Percentiles rank a stretch among this genome's conserved stretches.
These are phyloP conservation scores for Leptodontidium sp. DNA, from an alignment of 2,329 filamentous ascomycete species.

Conservation along the genomic window DNA sequence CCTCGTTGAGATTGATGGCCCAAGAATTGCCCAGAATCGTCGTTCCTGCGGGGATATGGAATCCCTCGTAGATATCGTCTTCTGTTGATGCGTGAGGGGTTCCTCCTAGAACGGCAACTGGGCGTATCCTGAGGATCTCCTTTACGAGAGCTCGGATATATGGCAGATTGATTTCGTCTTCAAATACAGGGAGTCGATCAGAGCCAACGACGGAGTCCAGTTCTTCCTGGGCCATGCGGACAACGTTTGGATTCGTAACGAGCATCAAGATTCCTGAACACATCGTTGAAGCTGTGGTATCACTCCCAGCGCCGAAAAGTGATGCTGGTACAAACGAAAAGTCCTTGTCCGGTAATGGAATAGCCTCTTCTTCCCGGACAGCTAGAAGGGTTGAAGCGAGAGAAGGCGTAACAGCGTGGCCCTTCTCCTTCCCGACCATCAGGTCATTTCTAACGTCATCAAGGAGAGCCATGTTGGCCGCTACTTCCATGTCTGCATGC, in stretches of 20 bases:
- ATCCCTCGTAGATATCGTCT: constrained; percentile 49
- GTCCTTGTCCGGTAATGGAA: constrained; percentile 42
- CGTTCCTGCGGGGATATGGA: constrained; percentile 51
- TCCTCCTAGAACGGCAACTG: constrained; percentile 56
- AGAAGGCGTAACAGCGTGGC: constrained; percentile 45
- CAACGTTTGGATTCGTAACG: constrained; percentile 49
- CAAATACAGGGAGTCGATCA: constrained; percentile 49
- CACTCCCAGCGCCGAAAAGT: constrained; percentile 50
- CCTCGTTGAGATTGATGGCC: constrained; percentile 50
- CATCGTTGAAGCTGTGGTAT: constrained; percentile 49
- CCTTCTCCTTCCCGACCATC: constrained; percentile 38
- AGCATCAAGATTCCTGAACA: constrained; percentile 49
- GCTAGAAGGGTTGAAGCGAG: constrained; percentile 45
- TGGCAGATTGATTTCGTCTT: constrained; percentile 51
- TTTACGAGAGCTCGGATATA: constrained; percentile 55
- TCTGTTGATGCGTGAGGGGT: constrained; percentile 53
- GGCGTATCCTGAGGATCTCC: constrained; percentile 57
- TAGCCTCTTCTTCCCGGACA: constrained; percentile 38
- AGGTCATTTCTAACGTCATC: constrained; percentile 46
- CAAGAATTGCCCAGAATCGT: constrained; percentile 51
- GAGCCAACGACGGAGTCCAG: constrained; percentile 52
- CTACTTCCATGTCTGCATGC: constrained; percentile 36
- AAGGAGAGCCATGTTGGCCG: constrained; percentile 39
- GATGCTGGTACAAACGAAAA: constrained; percentile 46
- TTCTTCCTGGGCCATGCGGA: constrained; percentile 51